A percentile compares a stretch with the other conserved stretches of the same genome.
phyloP scores from a whole-genome alignment of 768 basidiomycete species.

The Auriculariales sp. region DNA sequence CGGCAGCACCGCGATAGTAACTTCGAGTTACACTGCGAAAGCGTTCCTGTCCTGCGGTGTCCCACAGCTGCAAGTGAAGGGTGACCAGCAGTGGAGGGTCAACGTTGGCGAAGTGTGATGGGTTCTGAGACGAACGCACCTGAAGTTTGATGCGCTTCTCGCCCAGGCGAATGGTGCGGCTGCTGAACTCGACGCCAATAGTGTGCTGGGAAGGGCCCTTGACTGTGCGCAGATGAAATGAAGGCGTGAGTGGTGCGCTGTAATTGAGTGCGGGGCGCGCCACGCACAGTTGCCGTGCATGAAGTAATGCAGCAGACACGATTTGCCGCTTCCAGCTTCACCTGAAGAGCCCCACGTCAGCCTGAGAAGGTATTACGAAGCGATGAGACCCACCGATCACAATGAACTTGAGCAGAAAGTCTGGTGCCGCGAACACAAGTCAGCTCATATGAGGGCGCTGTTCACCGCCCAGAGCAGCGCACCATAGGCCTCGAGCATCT shows the following conservation, averaged over 20 bases:
- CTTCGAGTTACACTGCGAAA: slow-evolving; percentile 73
- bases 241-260: slow-evolving; percentile 4
- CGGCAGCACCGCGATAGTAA: slow-evolving; percentile 90
- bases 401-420: slow-evolving; percentile 98
- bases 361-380: neutral
- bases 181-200: slow-evolving; percentile 96
- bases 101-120: neutral
- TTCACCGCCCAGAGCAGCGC: slow-evolving; percentile 9
- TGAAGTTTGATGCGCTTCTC: slow-evolving; percentile 94
- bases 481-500: slow-evolving; percentile 93
- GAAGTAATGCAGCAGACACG: slow-evolving; percentile 91
- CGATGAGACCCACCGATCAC: slow-evolving; percentile 56
- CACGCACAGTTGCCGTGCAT: slow-evolving; percentile 85
- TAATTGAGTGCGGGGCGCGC: slow-evolving; percentile 1
- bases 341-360: slow-evolving; percentile 30
- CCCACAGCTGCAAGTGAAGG: slow-evolving; percentile 58
- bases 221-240: slow-evolving; percentile 34
- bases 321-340: slow-evolving; percentile 95
- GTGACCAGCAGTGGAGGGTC: slow-evolving; percentile 5
- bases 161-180: slow-evolving; percentile 80
- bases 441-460: neutral
- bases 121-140: slow-evolving; percentile 29
- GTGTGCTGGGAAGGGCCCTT: slow-evolving; percentile 96
- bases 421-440: slow-evolving; percentile 27
- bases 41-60: slow-evolving; percentile 77